Percentiles rank a stretch among this genome's conserved stretches.
Conservation (phyloP, 352 stramenopile genomes). For the Phytophthora multivora region DNA sequence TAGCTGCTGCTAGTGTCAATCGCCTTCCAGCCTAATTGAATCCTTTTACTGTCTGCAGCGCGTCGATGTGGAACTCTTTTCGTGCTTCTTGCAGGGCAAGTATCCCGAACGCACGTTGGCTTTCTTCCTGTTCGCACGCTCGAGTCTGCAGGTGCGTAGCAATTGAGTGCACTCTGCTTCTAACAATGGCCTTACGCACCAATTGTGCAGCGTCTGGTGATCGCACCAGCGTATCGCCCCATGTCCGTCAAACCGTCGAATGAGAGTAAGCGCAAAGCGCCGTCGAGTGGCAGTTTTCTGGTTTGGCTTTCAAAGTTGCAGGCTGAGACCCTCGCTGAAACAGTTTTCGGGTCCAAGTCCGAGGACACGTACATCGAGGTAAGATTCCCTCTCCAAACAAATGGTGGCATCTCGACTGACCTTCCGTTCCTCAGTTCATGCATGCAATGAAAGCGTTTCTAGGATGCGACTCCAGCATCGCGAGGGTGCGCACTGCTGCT, state of each 20-base stretch:
- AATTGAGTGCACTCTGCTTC: not conserved
- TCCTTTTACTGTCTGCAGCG: constrained; percentile 11
- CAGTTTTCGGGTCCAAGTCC: constrained; percentile 51
- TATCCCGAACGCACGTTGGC: constrained; percentile 47
- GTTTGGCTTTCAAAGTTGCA: constrained; percentile 62
- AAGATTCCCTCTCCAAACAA: not conserved
- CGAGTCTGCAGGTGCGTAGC: constrained; percentile 42
- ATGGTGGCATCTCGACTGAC: too few relatives aligned
- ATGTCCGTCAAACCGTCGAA: constrained; percentile 30
- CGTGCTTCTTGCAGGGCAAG: constrained; percentile 57
- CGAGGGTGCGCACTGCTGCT: constrained; percentile 10
- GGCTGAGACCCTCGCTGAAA: constrained; percentile 44
- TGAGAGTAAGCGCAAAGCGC: constrained; percentile 27
- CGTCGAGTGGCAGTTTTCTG: constrained; percentile 20
- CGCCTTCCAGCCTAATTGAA: not conserved
- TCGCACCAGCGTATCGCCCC: constrained; percentile 32
- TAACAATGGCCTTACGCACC: too few relatives aligned
- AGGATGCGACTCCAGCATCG: constrained; percentile 25
- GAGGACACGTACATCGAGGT: constrained; percentile 60
- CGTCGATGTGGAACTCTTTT: constrained; percentile 66
- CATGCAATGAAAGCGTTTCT: constrained; percentile 50
- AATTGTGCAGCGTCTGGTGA: constrained; percentile 26
- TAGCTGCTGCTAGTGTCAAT: not conserved
- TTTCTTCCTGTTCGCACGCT: constrained; percentile 65
- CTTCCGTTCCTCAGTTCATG: constrained; percentile 39